phyloP scores from a whole-genome alignment of 208 protist species.

The Entamoeba invadens region DNA sequence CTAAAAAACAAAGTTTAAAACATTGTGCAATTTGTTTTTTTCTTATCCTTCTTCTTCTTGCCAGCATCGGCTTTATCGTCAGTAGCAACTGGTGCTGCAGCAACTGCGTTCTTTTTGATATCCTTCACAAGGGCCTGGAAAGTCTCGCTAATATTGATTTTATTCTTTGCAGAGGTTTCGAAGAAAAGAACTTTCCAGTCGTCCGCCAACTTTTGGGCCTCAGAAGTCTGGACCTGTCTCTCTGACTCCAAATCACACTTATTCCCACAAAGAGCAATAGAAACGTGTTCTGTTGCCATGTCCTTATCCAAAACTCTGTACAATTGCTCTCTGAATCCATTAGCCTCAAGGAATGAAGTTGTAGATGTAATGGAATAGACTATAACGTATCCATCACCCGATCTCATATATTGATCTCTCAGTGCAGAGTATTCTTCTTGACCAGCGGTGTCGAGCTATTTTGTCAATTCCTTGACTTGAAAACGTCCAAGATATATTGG shows the following conservation, averaged over 20 bases:
- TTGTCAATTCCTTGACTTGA: too few species aligned
- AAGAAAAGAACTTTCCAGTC: background rate
- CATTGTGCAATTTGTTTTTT: background rate
- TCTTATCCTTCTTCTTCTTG: background rate
- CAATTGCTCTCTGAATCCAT: conserved; percentile 53
- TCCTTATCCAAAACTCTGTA: conserved; percentile 41
- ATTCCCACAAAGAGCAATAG: background rate
- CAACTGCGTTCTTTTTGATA: background rate
- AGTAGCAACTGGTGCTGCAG: background rate
- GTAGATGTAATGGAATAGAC: too few species aligned
- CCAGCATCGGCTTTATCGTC: background rate
- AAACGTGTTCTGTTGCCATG: conserved; percentile 11
- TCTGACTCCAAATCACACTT: background rate
- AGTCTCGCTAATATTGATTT: conserved; percentile 39
- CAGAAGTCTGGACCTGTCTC: background rate
- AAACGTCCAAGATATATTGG: too few species aligned
- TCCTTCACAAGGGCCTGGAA: conserved; percentile 16
- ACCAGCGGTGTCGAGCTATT: too few species aligned
- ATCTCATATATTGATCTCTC: background rate
- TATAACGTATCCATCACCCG: background rate
- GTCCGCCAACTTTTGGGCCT: background rate
- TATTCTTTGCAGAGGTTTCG: conserved; percentile 24
- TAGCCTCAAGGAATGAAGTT: conserved; percentile 46
- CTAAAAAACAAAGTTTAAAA: too few species aligned
- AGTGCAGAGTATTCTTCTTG: too few species aligned